Evolutionary conservation across 495 filamentous ascomycete species (phyloP).

Genomic region (Penicillium atrosanguineum): DNA sequence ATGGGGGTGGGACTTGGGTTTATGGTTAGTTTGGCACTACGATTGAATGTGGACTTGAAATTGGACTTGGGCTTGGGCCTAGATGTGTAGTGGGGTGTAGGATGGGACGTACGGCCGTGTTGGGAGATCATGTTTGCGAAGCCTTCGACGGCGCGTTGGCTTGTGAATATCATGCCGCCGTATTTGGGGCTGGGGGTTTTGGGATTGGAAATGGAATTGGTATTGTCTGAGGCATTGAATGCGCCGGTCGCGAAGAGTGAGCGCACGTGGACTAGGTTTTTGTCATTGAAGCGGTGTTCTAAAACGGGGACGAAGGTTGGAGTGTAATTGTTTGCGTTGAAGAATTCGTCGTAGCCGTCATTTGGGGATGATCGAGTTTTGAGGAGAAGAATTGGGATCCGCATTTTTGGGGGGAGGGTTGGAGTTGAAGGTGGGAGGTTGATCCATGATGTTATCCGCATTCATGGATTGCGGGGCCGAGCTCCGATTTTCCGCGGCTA

Average conservation of each 20-base stretch:
- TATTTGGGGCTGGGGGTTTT: constrained; percentile 42
- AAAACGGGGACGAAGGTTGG: constrained; percentile 83
- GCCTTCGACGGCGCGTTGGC: constrained; percentile 88
- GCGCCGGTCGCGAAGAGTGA: constrained; percentile 35
- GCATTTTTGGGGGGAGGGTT: constrained; percentile 9
- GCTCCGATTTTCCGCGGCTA: constrained; percentile 2
- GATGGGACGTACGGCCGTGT: constrained; percentile 26
- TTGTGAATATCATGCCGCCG: constrained; percentile 89
- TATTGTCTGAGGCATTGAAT: constrained; percentile 9
- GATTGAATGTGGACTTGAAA: too few relatives aligned
- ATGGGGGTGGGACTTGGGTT: constrained; percentile 16
- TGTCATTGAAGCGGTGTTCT: constrained; percentile 59
- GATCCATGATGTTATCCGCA: constrained; percentile 5
- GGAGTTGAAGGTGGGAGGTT: constrained; percentile 1
- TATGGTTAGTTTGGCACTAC: too few relatives aligned
- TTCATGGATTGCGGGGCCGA: constrained; percentile 13
- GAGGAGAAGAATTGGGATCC: constrained; percentile 66
- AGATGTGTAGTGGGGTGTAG: neutral
- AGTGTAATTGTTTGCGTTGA: constrained; percentile 45
- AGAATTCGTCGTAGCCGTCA: constrained; percentile 78
- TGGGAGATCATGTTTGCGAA: constrained; percentile 66
- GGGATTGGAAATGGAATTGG: neutral
- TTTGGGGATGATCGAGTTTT: constrained; percentile 79
- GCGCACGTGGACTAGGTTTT: constrained; percentile 46
- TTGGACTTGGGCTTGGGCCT: neutral